Evolutionary conservation across 331 rosid species (phyloP).

Genomic region (Rosa hybrid): DNA sequence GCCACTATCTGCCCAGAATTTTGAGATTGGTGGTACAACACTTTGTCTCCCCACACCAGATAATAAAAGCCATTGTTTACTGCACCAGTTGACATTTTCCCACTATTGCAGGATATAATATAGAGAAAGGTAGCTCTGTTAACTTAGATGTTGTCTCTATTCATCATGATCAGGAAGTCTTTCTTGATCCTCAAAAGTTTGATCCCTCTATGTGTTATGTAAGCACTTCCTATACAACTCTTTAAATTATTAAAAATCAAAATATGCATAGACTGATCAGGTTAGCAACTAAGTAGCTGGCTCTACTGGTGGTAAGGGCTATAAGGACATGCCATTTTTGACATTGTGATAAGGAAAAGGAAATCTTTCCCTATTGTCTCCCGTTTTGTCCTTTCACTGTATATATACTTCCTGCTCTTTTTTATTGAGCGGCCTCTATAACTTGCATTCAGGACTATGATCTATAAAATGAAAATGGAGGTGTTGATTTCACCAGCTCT

Average conservation of each 20-base stretch:
- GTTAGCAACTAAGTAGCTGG: too few relatives aligned
- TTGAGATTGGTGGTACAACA: slow-evolving; percentile 65
- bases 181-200: slow-evolving; percentile 64
- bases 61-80: neutral
- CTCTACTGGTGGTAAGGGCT: too few relatives aligned
- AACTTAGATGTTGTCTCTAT: slow-evolving; percentile 86
- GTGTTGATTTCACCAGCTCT: too few relatives aligned
- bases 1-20: slow-evolving; percentile 86
- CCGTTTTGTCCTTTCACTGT: too few relatives aligned
- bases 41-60: slow-evolving; percentile 7
- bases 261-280: too few relatives aligned
- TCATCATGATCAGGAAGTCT: slow-evolving; percentile 65
- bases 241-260: neutral
- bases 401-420: too few relatives aligned
- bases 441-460: too few relatives aligned
- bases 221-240: slow-evolving; percentile 16
- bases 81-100: neutral
- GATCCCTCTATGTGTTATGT: slow-evolving; percentile 85
- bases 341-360: too few relatives aligned
- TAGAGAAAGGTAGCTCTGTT: slow-evolving; percentile 85
- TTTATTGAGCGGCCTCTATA: too few relatives aligned
- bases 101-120: slow-evolving; percentile 53
- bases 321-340: too few relatives aligned
- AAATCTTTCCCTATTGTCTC: too few relatives aligned
- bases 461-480: too few relatives aligned